Conservation (phyloP, 352 stramenopile genomes). For the Pythium dissimile region DNA sequence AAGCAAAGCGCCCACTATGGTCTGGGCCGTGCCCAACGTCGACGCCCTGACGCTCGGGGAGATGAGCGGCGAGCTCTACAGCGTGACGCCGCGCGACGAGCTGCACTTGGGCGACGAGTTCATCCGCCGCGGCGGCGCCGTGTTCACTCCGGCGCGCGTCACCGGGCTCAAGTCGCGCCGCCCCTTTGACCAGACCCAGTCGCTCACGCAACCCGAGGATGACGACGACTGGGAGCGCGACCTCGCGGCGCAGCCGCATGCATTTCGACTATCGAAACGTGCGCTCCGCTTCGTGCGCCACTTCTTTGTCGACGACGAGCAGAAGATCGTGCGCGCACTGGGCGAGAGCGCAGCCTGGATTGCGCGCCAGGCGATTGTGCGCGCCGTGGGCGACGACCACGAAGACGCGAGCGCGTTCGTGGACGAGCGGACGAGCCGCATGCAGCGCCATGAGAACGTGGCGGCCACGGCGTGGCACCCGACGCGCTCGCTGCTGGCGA, state of each 20-base stretch:
- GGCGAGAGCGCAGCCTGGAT: constrained; percentile 20
- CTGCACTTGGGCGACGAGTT: constrained; percentile 62
- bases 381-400: constrained; percentile 20
- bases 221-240: constrained; percentile 30
- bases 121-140: constrained; percentile 48
- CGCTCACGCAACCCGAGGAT: constrained; percentile 40
- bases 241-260: constrained; percentile 34
- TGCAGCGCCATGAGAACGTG: constrained; percentile 38
- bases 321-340: constrained; percentile 38
- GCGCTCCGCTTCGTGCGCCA: constrained; percentile 18
- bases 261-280: constrained; percentile 39
- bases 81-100: constrained; percentile 53
- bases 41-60: constrained; percentile 78
- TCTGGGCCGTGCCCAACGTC: constrained; percentile 55
- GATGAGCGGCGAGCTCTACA: constrained; percentile 70
- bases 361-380: constrained; percentile 25
- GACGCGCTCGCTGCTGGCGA: constrained; percentile 48
- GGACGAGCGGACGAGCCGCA: constrained; percentile 11
- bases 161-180: constrained; percentile 42
- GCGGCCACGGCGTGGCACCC: constrained; percentile 61
- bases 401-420: constrained; percentile 27
- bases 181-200: constrained; percentile 56
- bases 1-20: constrained; percentile 30
- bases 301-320: constrained; percentile 66
- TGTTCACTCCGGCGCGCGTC: constrained; percentile 56